Base-by-base conservation (phyloP, 768 basidiomycete genomes). In the Obba rivulosa region DNA sequence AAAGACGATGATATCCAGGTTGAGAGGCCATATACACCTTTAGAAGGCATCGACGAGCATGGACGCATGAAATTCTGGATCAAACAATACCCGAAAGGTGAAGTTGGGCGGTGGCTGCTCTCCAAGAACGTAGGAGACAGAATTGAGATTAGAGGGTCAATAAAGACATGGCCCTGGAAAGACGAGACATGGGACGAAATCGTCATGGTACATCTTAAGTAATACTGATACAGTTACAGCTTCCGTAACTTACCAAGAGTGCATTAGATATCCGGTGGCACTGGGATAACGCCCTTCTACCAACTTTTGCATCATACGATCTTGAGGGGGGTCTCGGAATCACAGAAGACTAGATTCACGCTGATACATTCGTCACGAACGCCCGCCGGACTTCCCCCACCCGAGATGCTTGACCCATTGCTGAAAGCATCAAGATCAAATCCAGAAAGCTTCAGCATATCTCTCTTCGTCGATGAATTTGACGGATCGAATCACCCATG, bases 1-100 rank as follows among this genome's bases (percentile, higher is more conserved):
- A 92, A 92, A 61, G 87, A 92, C 61, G 83, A 85, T 53, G 90
- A 91, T 56, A 90, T 92, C 18, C 90, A 92, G 65, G 86, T 92
- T 25, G 90, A 92, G 59, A 68, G 90, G 46, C 82, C 87, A 11
- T 92, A 92, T 60, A 92, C 91, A 4, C 90, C 90, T 3, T 67
- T 92, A 41, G 73, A 81, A 52, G 84, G 89, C 18, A 68, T 90
- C 20, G 82, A 85, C 44, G 67, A 74, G 45, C 61, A 80, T 10
- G 87, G 88, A 0, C 69, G 71, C 40, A 83, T 92, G 72, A 69
- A 69, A 34, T 79, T 92, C 44, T 92, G 90, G 90, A 72, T 92
- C 8, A 92, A 91, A 67, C 79, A 73, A 50, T 91, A 92, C 50
- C 74, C 78, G 0, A 75, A 73, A 41, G 90, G 89, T 34, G 87